These are phyloP conservation scores for Nitzschia sp. DNA, from an alignment of 108 stramenopile genomes.

Conservation along the genomic window DNA sequence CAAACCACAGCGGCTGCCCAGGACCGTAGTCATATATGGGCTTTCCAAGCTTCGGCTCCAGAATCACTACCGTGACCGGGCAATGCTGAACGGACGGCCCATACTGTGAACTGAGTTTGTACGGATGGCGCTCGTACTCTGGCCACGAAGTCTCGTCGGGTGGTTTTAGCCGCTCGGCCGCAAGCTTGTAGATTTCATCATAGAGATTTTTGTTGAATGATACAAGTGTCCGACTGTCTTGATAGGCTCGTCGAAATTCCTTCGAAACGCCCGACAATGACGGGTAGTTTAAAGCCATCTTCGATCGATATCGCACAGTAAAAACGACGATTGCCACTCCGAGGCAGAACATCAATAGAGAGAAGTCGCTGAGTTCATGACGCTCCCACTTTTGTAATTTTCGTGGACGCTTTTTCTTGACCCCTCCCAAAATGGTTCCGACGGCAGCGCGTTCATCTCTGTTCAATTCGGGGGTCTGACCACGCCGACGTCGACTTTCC, in stretches of 20 bases:
- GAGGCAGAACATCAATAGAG: not conserved
- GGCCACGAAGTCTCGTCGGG: slow-evolving; percentile 9
- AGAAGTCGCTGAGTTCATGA: slow-evolving; percentile 8
- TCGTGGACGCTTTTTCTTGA: not conserved
- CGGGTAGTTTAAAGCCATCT: not conserved
- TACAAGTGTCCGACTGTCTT: not conserved
- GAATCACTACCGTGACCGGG: not conserved
- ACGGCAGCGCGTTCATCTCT: not conserved
- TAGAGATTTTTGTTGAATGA: not conserved
- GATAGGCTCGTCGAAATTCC: not conserved
- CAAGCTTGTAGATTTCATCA: not conserved
- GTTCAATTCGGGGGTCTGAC: not conserved
- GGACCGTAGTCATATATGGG: slow-evolving; percentile 1
- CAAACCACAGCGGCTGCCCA: slow-evolving; percentile 13
- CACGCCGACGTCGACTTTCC: slow-evolving; percentile 1
- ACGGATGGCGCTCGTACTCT: not conserved
- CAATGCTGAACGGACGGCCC: not conserved
- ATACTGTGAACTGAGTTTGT: not conserved
- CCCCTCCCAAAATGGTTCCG: not conserved
- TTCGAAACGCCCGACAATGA: slow-evolving; percentile 4
- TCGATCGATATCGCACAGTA: slow-evolving; percentile 1
- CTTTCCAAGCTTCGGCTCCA: not conserved
- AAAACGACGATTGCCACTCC: not conserved
- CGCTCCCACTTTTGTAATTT: not conserved
- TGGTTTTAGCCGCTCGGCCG: not conserved